Percentiles rank a stretch among this genome's conserved stretches.
Conservation (phyloP, 2,329 filamentous ascomycete species). For the Hypoxylon sp. region DNA sequence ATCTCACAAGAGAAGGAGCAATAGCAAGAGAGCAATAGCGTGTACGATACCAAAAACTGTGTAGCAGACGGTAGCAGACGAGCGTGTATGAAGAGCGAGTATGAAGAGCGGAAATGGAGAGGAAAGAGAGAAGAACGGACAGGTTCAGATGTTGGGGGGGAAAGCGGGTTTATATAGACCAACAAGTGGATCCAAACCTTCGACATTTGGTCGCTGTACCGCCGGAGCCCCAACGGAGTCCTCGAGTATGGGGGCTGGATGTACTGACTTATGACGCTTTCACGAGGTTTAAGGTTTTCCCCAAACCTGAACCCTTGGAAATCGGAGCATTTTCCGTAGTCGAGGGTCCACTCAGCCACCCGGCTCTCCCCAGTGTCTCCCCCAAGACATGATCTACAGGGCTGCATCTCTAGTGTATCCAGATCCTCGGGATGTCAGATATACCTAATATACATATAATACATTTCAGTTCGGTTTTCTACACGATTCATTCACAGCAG, state of each 20-base stretch:
- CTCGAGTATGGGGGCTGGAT: no score
- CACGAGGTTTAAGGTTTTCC: background rate
- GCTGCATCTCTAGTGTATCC: slow-evolving; percentile 1
- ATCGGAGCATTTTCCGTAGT: background rate
- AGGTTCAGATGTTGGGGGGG: background rate
- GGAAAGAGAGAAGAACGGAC: background rate
- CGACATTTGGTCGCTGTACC: background rate
- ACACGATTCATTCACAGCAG: no score
- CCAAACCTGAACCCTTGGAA: no score
- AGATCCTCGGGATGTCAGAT: background rate
- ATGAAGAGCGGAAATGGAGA: background rate
- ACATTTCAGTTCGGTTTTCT: background rate
- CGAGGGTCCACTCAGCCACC: background rate
- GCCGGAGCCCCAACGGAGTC: no score
- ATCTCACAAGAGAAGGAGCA: no score
- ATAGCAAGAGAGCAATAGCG: no score
- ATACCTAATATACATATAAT: no score
- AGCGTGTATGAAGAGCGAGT: background rate
- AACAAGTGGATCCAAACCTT: background rate
- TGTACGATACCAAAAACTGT: background rate
- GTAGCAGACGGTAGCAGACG: no score
- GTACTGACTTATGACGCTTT: no score
- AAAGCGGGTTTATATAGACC: background rate
- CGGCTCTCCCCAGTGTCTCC: background rate
- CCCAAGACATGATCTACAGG: slow-evolving; percentile 12